Base-by-base conservation (phyloP, 768 basidiomycete genomes). In the Tulasnella sp. region DNA sequence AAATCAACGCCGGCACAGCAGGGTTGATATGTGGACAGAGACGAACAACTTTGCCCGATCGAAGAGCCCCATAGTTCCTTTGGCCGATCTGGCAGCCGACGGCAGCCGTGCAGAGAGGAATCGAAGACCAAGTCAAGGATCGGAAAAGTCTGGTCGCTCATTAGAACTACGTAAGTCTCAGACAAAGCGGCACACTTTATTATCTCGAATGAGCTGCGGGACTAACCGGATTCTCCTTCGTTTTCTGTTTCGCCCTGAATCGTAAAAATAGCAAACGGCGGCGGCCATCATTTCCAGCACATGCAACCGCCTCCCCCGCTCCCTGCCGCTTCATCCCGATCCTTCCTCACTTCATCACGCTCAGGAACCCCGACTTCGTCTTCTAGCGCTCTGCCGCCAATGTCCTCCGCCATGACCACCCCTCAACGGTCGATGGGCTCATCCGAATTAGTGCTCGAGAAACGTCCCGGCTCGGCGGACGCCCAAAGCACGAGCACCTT, bases 331-430 rank as follows among this genome's bases (percentile, higher is more conserved):
- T 69, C 64, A 34, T 69, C 64, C 7, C 31, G 64, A 37, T 69
- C 64, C 64, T 34, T 69, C 8, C 64, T 69, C 64, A 69, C 31
- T 69, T 69, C 64, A 69, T 69, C 64, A 37, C 64, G n/a, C n/a
- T 60, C 58, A 24, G 58, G 8, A 37, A 69, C 64, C 20, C 64
- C 64, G 8, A 37, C 4, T 14, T 69, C 64, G 16, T 69, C 64
- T 6, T 31, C 64, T 37, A 69, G 64, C 31, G 64, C 64, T 2
- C 34, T 69, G 34, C 64, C 64, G 12, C 64, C 28, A 69, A 28
- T 69, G 34, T 69, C 64, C 31, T 69, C 64, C 31, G 64, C 64
- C 12, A 69, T 69, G 64, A 69, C 64, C 31, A 69, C 64, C 28
- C 64, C 64, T 69, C 64, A 37, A 37, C 64, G n/a, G 7, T 69